Evolutionary conservation across 140 eudicot species (phyloP).

Genomic region (Cichorium intybus): DNA sequence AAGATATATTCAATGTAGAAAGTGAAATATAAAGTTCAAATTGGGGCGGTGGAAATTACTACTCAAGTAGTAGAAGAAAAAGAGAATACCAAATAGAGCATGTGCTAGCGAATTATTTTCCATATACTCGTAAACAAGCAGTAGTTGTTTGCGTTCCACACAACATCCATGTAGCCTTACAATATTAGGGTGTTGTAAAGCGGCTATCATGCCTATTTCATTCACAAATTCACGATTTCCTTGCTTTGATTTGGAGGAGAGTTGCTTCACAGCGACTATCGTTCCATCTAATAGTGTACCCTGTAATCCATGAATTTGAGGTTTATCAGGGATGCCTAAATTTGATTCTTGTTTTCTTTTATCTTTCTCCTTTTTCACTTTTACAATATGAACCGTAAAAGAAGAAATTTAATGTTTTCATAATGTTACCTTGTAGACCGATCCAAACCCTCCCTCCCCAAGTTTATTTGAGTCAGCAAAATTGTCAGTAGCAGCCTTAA

Average conservation of each 20-base stretch:
- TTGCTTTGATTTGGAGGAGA: no score
- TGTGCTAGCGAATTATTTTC: constrained; percentile 47
- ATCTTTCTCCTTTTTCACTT: background rate
- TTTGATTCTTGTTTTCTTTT: no score
- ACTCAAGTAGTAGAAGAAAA: background rate
- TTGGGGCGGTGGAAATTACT: no score
- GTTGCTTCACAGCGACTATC: constrained; percentile 47
- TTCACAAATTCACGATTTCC: no score
- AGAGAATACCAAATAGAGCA: constrained; percentile 42
- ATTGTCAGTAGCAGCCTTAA: constrained; percentile 49
- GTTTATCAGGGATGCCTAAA: background rate
- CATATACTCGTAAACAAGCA: no score
- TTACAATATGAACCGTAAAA: background rate
- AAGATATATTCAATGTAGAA: no score
- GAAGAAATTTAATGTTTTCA: background rate
- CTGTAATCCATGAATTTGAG: constrained; percentile 16
- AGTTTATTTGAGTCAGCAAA: constrained; percentile 42
- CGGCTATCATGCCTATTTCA: constrained; percentile 50
- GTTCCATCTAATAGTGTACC: constrained; percentile 49
- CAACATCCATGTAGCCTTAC: constrained; percentile 55
- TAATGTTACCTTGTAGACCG: constrained; percentile 45
- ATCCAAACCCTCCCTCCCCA: constrained; percentile 67
- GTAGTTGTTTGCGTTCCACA: constrained; percentile 38
- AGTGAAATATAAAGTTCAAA: no score
- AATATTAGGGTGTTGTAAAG: constrained; percentile 47